Conservation (phyloP, 2,329 filamentous ascomycete species). For the Coniochaeta sp. region DNA sequence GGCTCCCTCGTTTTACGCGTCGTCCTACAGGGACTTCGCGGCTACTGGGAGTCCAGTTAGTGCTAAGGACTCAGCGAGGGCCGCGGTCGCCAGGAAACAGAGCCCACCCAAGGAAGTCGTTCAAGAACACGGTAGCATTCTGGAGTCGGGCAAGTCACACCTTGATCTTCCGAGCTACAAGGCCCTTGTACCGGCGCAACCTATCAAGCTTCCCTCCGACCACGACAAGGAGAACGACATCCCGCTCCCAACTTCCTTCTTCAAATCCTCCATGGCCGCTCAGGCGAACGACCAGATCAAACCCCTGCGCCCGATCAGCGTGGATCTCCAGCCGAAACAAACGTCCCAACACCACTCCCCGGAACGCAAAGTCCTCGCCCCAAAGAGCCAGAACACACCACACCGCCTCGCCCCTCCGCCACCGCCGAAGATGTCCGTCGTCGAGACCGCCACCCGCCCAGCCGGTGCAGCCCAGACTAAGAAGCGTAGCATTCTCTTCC, state of each 20-base stretch:
- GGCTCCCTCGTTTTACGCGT: conserved; percentile 37
- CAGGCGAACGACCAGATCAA: conserved; percentile 48
- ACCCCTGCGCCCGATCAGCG: conserved; percentile 41
- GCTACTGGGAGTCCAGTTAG: conserved; percentile 54
- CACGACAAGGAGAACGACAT: conserved; percentile 83
- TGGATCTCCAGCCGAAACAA: conserved; percentile 31
- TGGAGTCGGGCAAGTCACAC: conserved; percentile 18
- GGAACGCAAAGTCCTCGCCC: conserved; percentile 47
- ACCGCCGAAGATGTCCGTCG: conserved; percentile 91
- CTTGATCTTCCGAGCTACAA: conserved; percentile 42
- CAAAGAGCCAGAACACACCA: conserved; percentile 61
- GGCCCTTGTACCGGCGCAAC: conserved; percentile 42
- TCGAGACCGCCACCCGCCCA: conserved; percentile 83
- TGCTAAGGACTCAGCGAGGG: conserved; percentile 35
- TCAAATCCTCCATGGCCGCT: conserved; percentile 54
- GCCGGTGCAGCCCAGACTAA: conserved; percentile 68
- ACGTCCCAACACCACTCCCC: conserved; percentile 36
- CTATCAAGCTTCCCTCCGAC: conserved; percentile 46
- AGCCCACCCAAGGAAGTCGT: background rate
- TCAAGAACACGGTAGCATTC: conserved; percentile 10
- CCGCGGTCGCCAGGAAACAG: conserved; percentile 30
- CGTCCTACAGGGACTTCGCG: conserved; percentile 39
- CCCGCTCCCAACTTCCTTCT: conserved; percentile 46
- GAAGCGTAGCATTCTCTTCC: conserved; percentile 76
- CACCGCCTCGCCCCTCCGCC: conserved; percentile 67